Evolutionary conservation across 257 asterid genomes (phyloP).

Genomic region (Haberlea rhodopensis): DNA sequence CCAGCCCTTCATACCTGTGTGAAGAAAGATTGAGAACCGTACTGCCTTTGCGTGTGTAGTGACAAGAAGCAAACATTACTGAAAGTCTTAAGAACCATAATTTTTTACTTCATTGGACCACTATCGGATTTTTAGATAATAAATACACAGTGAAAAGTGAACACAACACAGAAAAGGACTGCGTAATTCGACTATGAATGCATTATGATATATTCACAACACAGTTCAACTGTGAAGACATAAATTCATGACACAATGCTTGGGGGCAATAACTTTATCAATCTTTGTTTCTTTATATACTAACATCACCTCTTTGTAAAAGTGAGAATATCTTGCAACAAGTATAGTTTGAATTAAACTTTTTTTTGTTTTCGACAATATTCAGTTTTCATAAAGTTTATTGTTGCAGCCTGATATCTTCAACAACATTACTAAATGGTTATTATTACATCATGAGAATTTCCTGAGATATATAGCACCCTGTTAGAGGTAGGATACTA

Average conservation of each 20-base stretch:
- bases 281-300: too few species aligned
- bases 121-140: too few species aligned
- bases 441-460: neutral
- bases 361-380: neutral
- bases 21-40: constrained; percentile 8
- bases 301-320: too few species aligned
- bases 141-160: too few species aligned
- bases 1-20: constrained; percentile 74
- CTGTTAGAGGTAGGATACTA: neutral
- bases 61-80: neutral
- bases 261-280: neutral
- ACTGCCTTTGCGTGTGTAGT: constrained; percentile 11
- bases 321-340: too few species aligned
- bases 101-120: too few species aligned
- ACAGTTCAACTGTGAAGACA: neutral
- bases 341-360: too few species aligned
- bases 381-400: neutral
- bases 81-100: neutral
- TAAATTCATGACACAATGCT: neutral
- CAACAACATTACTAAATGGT: too few species aligned
- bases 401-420: neutral
- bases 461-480: neutral
- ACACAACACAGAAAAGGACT: too few species aligned
- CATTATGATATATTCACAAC: neutral
- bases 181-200: neutral